phyloP scores from a whole-genome alignment of 176 grass and related monocot species.

The Rhynchospora tenuis region DNA sequence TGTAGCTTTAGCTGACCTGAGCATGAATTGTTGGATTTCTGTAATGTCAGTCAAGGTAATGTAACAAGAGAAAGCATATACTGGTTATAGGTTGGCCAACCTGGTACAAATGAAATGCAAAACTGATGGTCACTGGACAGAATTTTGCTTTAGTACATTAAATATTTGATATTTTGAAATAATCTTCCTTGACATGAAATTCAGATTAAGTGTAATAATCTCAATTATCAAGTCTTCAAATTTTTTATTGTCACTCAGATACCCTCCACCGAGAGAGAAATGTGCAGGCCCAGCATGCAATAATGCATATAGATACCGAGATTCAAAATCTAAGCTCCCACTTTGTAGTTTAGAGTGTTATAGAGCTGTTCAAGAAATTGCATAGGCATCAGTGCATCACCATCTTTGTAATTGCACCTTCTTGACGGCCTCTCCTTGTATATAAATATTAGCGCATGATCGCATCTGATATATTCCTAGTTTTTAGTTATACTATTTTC shows the following conservation, averaged over 20 bases:
- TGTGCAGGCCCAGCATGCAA: slow-evolving; percentile 70
- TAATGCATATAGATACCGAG: slow-evolving; percentile 85
- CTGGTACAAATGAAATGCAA: neutral
- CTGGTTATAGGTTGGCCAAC: neutral
- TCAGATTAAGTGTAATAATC: slow-evolving; percentile 4
- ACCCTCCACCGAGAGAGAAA: slow-evolving; percentile 95
- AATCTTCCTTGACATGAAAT: neutral
- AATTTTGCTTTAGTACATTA: neutral
- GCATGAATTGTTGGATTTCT: neutral
- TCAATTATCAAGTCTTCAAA: neutral
- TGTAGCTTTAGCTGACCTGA: neutral
- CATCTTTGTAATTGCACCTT: neutral
- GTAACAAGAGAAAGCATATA: neutral
- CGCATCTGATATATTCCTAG: neutral
- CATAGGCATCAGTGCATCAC: neutral
- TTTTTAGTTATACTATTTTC: neutral
- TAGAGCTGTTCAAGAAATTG: slow-evolving; percentile 62
- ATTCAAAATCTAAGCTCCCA: slow-evolving; percentile 82
- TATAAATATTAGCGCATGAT: neutral
- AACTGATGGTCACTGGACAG: neutral
- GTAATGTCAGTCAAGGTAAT: neutral
- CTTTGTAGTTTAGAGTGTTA: slow-evolving; percentile 92
- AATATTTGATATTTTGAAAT: neutral
- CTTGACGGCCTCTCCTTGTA: neutral
- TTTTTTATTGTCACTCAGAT: slow-evolving; percentile 43